Evolutionary conservation across 768 basidiomycete species (phyloP).

Genomic region (Leccinellum rugosiceps): DNA sequence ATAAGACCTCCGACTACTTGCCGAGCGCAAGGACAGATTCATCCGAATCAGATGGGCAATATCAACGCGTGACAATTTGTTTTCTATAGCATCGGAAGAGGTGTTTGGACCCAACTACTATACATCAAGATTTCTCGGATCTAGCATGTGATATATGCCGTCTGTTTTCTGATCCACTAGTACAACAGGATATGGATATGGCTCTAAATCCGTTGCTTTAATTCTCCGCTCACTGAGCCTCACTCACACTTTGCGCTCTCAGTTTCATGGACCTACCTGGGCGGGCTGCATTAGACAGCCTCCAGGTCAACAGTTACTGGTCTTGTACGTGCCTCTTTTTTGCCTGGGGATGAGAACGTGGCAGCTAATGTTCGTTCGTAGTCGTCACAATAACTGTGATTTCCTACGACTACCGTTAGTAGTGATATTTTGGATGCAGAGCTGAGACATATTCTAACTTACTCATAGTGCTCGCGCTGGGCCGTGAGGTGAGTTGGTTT

Average conservation of each 20-base stretch:
- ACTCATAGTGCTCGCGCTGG: slow-evolving; percentile 1
- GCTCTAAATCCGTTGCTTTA: neutral
- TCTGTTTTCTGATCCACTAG: neutral
- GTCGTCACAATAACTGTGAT: slow-evolving; percentile 2
- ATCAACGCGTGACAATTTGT: neutral
- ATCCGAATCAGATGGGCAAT: neutral
- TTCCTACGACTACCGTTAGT: slow-evolving; percentile 9
- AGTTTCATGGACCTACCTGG: neutral
- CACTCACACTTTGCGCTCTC: neutral
- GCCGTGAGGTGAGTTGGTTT: slow-evolving; percentile 1
- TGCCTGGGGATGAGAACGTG: neutral
- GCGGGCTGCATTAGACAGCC: neutral
- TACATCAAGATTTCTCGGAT: neutral
- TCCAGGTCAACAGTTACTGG: slow-evolving; percentile 1
- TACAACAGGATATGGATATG: neutral
- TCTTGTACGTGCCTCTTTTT: neutral
- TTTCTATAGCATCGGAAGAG: neutral
- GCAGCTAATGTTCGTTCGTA: neutral
- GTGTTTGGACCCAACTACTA: neutral
- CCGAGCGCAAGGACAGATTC: neutral
- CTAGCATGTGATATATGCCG: neutral
- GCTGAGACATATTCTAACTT: neutral
- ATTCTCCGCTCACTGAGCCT: too few relatives aligned
- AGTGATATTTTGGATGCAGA: neutral
- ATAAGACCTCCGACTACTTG: neutral